Conservation (phyloP, 345 rosid species). For the Euclidium syriacum region DNA sequence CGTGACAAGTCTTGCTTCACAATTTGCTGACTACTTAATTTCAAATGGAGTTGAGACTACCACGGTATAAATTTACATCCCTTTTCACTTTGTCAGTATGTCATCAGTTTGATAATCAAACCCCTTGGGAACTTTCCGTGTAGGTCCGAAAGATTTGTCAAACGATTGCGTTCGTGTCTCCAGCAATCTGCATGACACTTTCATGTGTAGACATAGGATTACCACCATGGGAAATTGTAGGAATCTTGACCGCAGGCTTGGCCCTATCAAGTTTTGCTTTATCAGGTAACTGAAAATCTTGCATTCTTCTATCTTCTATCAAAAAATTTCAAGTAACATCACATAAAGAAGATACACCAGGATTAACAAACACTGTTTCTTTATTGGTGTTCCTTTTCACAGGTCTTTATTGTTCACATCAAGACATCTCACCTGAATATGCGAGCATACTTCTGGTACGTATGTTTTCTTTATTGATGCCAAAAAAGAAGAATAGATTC, state of each 20-base stretch:
- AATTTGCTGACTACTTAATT: conserved; percentile 78
- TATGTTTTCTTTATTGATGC: not conserved
- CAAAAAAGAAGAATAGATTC: not conserved
- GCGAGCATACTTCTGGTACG: conserved; percentile 88
- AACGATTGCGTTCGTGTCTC: conserved; percentile 80
- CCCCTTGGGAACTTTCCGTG: conserved; percentile 17
- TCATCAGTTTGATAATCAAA: conserved; percentile 5
- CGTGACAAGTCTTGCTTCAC: conserved; percentile 74
- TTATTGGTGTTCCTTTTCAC: not conserved
- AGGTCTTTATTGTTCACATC: conserved; percentile 84
- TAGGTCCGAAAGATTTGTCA: conserved; percentile 96
- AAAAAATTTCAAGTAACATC: conserved; percentile 2
- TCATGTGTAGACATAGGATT: conserved; percentile 86
- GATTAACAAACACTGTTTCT: not conserved
- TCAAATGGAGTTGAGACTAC: conserved; percentile 78
- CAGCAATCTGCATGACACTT: conserved; percentile 82
- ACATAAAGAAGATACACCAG: not conserved
- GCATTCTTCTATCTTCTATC: not conserved
- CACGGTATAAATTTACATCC: conserved; percentile 40
- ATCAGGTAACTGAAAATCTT: conserved; percentile 51
- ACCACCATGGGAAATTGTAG: conserved; percentile 91
- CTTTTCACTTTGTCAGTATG: not conserved
- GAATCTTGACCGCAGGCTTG: conserved; percentile 77
- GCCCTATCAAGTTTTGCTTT: conserved; percentile 90
- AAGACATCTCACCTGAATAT: conserved; percentile 91